Base-by-base conservation (phyloP, 495 filamentous ascomycete genomes). In the Aspergillus sclerotiicarbonarius region DNA sequence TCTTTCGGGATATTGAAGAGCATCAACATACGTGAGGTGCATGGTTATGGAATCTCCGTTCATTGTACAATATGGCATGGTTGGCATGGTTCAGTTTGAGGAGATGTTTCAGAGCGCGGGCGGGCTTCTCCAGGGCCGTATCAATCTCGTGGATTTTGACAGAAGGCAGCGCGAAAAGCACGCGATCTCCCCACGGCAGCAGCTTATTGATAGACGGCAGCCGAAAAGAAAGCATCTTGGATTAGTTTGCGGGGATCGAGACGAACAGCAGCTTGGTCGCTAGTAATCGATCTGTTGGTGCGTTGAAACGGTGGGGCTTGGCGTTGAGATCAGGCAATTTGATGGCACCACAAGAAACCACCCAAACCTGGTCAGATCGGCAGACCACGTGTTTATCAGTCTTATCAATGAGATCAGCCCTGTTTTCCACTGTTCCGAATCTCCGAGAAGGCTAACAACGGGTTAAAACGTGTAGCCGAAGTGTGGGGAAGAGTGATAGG, bases 21-120 rank as follows among this genome's bases (percentile, higher is more conserved):
- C 4, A 4, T 35, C 16, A 31, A 57, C 39, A 33, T 29, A 92
- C 86, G 77, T 98, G 93, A 30, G 90, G 83, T 51, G 86, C 74
- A 72, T 98, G 92, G 66, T 97, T 98, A 74, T 96, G 89, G 69
- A 88, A 96, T 59, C 82, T 75, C 10, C 90, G 79, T 49, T 89
- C 65, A 65, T 94, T 70, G 67, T 88, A 96, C 53, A 97, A 67
- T 52, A 98, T 87, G 25, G 90, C 82, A 72, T 96, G 79, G 63
- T 95, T 96, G 33, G 87, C 85, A 77, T 99, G 95, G 71, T 99
- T 98, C 25, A 92, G 84, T 63, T 86, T 87, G 33, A 99, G 67
- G 13, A 98, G 79, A 69, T 98, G 91, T 70, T 94, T 96, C 53
- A 99, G 79, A 5, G 90, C 90, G 58, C 93, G 75, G 10, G 89